Conservation (phyloP, 75 land plant species). For the Pinus albicaulis region DNA sequence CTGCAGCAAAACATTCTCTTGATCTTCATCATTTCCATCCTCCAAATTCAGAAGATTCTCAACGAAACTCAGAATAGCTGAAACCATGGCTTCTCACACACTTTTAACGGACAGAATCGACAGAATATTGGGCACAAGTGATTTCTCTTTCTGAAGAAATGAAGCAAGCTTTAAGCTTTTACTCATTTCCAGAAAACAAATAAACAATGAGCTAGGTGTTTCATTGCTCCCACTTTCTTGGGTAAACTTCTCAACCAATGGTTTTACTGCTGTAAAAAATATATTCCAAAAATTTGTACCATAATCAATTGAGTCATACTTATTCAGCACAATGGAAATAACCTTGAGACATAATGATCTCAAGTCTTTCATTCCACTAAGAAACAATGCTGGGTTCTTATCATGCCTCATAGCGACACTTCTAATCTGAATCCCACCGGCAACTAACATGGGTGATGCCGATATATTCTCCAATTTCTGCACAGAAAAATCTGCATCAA, state of each 20-base stretch:
- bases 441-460: background rate
- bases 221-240: conserved; percentile 73
- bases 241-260: conserved; percentile 57
- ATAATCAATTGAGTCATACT: conserved; percentile 69
- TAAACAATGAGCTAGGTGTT: conserved; percentile 81
- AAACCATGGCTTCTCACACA: conserved; percentile 57
- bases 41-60: conserved; percentile 62
- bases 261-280: conserved; percentile 67
- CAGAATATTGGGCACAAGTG: conserved; percentile 68
- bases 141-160: conserved; percentile 45
- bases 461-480: background rate
- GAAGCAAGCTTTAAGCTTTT: conserved; percentile 57
- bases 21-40: conserved; percentile 28
- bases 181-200: conserved; percentile 91
- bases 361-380: conserved; percentile 38
- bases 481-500: background rate
- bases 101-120: conserved; percentile 58
- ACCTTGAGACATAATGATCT: conserved; percentile 80
- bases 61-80: conserved; percentile 64
- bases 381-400: background rate
- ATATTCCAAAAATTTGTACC: conserved; percentile 69
- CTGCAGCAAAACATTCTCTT: conserved; percentile 29
- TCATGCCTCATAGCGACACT: background rate
- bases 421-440: background rate
- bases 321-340: conserved; percentile 55